Percentiles rank a stretch among this genome's conserved stretches.
These are phyloP conservation scores for Tinospora cordifolia DNA, from an alignment of 164 flowering plant species.

Conservation along the genomic window DNA sequence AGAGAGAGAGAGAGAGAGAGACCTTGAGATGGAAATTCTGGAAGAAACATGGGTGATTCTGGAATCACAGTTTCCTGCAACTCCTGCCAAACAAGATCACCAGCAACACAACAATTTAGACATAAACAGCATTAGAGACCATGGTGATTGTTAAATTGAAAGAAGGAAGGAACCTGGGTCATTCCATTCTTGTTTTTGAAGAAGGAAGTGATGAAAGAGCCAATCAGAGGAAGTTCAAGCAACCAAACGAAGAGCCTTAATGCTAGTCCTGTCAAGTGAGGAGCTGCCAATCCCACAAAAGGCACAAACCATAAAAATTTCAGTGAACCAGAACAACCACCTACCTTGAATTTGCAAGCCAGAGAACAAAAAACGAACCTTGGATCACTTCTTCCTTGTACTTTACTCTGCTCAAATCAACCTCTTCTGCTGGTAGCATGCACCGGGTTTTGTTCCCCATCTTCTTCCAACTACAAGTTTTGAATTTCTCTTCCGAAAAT, in stretches of 20 bases:
- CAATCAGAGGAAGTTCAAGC: constrained; percentile 46
- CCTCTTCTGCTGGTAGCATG: constrained; percentile 11
- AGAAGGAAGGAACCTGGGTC: constrained; percentile 38
- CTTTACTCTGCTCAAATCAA: constrained; percentile 10
- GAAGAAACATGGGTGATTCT: constrained; percentile 85
- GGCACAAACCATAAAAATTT: not conserved
- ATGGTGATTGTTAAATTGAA: not conserved
- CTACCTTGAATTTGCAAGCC: no score
- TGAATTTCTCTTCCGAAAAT: no score
- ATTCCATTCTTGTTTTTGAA: constrained; percentile 60
- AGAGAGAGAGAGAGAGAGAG: constrained; percentile 1
- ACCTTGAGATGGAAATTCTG: constrained; percentile 97
- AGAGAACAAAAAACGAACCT: not conserved
- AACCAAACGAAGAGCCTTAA: constrained; percentile 54
- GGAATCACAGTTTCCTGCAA: constrained; percentile 73
- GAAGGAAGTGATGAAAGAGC: constrained; percentile 32
- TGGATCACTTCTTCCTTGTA: constrained; percentile 10
- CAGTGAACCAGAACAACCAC: not conserved
- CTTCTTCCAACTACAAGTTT: no score
- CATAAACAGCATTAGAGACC: not conserved
- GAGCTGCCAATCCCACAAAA: constrained; percentile 14
- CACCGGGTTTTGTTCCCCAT: constrained; percentile 12
- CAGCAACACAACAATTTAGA: not conserved
- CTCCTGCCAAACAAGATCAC: constrained; percentile 34
- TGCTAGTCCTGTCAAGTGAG: constrained; percentile 40